These are phyloP conservation scores for Harrya chromipes DNA, from an alignment of 768 basidiomycete genomes.

Conservation along the genomic window DNA sequence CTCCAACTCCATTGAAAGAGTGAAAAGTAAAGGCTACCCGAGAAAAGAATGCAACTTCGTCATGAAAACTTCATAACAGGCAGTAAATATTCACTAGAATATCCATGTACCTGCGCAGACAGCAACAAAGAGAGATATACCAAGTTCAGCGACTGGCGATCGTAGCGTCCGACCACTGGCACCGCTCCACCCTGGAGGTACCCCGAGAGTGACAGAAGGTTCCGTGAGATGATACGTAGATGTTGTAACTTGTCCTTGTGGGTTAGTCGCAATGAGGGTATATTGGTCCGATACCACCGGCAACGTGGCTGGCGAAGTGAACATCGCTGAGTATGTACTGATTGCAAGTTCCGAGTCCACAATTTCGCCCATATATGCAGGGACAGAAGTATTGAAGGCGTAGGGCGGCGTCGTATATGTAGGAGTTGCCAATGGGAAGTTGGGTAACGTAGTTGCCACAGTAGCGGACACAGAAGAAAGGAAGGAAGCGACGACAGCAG, in stretches of 20 bases:
- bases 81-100: conserved; percentile 7
- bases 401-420: conserved; percentile 62
- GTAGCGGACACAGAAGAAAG: conserved; percentile 63
- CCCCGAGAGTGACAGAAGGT: conserved; percentile 54
- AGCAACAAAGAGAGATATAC: conserved; percentile 8
- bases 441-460: conserved; percentile 66
- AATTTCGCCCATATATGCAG: conserved; percentile 52
- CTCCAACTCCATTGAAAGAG: neutral
- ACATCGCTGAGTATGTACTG: conserved; percentile 64
- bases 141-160: conserved; percentile 10
- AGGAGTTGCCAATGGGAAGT: conserved; percentile 65
- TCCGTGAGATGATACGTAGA: conserved; percentile 46
- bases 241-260: conserved; percentile 51
- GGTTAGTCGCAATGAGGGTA: conserved; percentile 58
- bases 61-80: no score
- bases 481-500: conserved; percentile 44
- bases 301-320: conserved; percentile 45
- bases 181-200: conserved; percentile 59
- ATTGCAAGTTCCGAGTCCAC: conserved; percentile 63
- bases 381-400: conserved; percentile 64
- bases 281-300: conserved; percentile 52
- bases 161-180: conserved; percentile 4
- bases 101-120: conserved; percentile 14
- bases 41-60: neutral
- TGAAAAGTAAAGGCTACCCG: neutral